Evolutionary conservation across 106 monocot genomes (phyloP).

Genomic region (Apostasia ramifera): DNA sequence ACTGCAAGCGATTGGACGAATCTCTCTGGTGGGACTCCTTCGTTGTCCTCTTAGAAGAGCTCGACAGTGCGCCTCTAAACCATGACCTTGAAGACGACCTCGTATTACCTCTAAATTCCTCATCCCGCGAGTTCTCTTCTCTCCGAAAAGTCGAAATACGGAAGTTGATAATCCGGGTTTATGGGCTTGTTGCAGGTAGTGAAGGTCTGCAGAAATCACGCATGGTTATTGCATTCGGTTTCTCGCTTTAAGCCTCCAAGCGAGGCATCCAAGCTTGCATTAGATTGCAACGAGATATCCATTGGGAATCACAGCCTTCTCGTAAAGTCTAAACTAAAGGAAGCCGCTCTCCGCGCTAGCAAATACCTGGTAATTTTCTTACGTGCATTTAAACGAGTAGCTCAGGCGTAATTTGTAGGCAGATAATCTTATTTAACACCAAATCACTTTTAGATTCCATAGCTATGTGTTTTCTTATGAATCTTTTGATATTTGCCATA

Average conservation of each 20-base stretch:
- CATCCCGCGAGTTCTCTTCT: neutral
- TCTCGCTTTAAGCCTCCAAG: slow-evolving; percentile 54
- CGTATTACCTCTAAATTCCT: slow-evolving; percentile 11
- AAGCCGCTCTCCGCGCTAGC: slow-evolving; percentile 58
- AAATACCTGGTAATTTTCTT: slow-evolving; percentile 43
- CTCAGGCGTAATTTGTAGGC: no score
- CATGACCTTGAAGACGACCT: slow-evolving; percentile 35
- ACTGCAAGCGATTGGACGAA: slow-evolving; percentile 32
- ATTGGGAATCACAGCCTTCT: slow-evolving; percentile 37
- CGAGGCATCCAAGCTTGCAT: slow-evolving; percentile 41
- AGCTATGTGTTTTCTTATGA: no score
- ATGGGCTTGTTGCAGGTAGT: slow-evolving; percentile 29
- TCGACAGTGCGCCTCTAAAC: slow-evolving; percentile 42
- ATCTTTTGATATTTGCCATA: no score
- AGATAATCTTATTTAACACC: no score
- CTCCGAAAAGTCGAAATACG: neutral
- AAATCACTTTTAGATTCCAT: no score
- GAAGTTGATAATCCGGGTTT: neutral
- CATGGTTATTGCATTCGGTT: slow-evolving; percentile 64
- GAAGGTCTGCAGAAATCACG: slow-evolving; percentile 52
- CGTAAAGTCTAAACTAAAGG: slow-evolving; percentile 48
- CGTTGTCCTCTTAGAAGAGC: slow-evolving; percentile 59
- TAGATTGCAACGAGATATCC: slow-evolving; percentile 46
- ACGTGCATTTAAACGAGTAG: neutral
- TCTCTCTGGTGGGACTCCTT: slow-evolving; percentile 87